Evolutionary conservation across 768 basidiomycete genomes (phyloP), one percentile per base, ranked within the genome.

Genomic region (Phylloporus arenicola): DNA sequence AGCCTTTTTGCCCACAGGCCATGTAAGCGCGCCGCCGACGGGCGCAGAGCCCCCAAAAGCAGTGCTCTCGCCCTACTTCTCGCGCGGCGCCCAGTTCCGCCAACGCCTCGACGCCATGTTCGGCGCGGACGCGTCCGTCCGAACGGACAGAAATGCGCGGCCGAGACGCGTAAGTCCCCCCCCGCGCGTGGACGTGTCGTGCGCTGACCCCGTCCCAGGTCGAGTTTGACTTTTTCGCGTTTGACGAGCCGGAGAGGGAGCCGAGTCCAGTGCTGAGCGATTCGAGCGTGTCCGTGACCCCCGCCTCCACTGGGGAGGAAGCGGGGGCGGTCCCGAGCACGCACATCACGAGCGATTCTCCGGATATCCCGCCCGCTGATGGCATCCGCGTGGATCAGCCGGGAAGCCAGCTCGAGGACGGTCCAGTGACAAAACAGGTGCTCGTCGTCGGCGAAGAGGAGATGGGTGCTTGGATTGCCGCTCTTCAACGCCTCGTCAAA

Each of bases 401-500:
- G 17, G n/a, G 17, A n/a, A 39, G 25, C 27, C 42, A 43, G 10
- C 39, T 45, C 6, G 46, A 33, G 24, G 43, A n/a, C 2, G 38
- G 14, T 14, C 10, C 37, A 2, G 20, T 30, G 20, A 47, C 31
- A 3, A 48, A 29, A 20, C 19, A 38, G 3, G 25, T 37, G 3
- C 22, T 46, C 5, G 46, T 34, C 1, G 16, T 43, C 13, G 3
- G 12, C 22, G 54, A 54, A 31, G 56, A 56, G 17, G 51, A 53
- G 43, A 22, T 64, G 0, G n/a, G 16, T 1, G 10, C 22, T 24
- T 67, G 66, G 66, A 49, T 58, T n/a, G 0, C 24, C 4, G 54
- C 50, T 13, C 37, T 67, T 29, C 66, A 67, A n/a, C 65, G 67
- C 39, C 67, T 67, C 40, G 20, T 67, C 50, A 67, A 68, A 45